Base-by-base conservation (phyloP, 1,284 basidiomycete species). In the Pyrrhoderma lamaoense region DNA sequence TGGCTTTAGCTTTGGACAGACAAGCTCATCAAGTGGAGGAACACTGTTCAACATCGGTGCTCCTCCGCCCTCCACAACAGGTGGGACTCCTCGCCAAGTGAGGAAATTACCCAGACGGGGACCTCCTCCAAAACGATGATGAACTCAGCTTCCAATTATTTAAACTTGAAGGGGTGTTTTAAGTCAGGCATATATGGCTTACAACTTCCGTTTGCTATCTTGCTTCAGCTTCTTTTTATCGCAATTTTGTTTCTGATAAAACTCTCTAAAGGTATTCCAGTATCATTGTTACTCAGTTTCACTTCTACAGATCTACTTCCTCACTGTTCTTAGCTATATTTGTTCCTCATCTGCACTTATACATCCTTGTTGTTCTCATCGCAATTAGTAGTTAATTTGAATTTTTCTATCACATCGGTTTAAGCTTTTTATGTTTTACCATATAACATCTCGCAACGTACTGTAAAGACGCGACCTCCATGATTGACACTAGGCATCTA, bases 91-190 rank as follows among this genome's bases (percentile, higher is more conserved):
- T 45, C 70, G 80, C 40, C 69, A 68, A 49, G 74, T 80, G 37
- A 78, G 75, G 65, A 77, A 74, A 49, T 64, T 82, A 54, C 80
- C 80, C 22, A 75, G 45, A 45, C 64, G 66, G 4, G 55, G 50
- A 7, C 31, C 40, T n/a, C n/a, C 35, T 16, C 18, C 39, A 25
- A 50, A 49, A 54, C 46, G 52, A 9, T 52, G 37, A 56, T 7
- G n/a, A n/a, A n/a, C n/a, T n/a, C n/a, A n/a, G n/a, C n/a, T n/a
- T n/a, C n/a, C n/a, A n/a, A n/a, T n/a, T n/a, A n/a, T n/a, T n/a
- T n/a, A n/a, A n/a, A n/a, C n/a, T n/a, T n/a, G n/a, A n/a, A n/a
- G n/a, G n/a, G n/a, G n/a, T n/a, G n/a, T n/a, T n/a, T n/a, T n/a
- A 13, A 18, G 27, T 35, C 34, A 21, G 40, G 23, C 38, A 3